Evolutionary conservation across 257 asterid species (phyloP), one percentile per base, ranked within the genome.

Genomic region (Linderniella brevidens): DNA sequence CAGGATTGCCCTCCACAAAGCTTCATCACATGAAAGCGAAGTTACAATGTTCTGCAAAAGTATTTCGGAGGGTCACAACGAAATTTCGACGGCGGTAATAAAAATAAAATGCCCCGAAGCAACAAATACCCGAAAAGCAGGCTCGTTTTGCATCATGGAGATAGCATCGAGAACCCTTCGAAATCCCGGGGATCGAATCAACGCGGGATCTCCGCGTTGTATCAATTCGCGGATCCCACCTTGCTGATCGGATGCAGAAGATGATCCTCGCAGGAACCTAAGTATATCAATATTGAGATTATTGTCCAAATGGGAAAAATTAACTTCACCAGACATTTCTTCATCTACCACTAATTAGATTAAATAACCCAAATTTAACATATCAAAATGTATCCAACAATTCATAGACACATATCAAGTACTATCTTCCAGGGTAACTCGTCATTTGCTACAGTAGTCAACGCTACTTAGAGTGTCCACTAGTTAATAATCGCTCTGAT

Each of bases 1-100:
- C 69, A 76, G 40, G 41, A 86, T 74, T 43, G 94, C 93, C 40
- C 77, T 82, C 94, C 94, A 82, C 36, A 79, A 74, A 0, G 93
- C 86, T 55, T 55, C 62, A 59, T 81, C 94, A 6, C 94, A 76
- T 19, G 94, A 82, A 17, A 78, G 20, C 5, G 96, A 78, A n/a
- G 70, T 10, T 0, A 81, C 92, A 79, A 78, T 76, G 25, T 46
- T 46, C 51, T 46, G 51, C 51, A 3, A 1, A 13, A 15, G 19
- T 44, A 1, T 16, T 35, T 17, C 9, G 51, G 10, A n/a, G n/a
- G 10, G 5, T 9, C 10, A 46, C 35, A 15, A 17, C 32, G 9
- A 13, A 1, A 1, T 46, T 11, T 4, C 19, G 17, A 17, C 5
- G 9, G 17, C 12, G 51, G 4, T 39, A 39, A 39, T 13, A 1